Evolutionary conservation across 192 early-diverging fungal genomes (phyloP), one percentile per base, ranked within the genome.

Genomic region (Coemansia asiatica): DNA sequence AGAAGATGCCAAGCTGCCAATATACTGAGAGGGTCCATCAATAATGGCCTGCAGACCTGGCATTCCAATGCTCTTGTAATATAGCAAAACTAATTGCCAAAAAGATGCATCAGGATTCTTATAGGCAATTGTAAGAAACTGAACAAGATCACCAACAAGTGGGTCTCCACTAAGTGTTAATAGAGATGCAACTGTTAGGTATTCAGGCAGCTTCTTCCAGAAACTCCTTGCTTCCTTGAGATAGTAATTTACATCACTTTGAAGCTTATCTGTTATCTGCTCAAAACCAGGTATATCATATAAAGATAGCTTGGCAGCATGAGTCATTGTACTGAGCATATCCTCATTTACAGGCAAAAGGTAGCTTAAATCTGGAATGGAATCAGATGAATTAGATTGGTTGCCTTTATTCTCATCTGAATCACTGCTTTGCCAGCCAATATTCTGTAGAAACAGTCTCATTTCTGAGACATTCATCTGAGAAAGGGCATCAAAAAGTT

Each of bases 1-100:
- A 8, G 64, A 61, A 0, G 77, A 74, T 2, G 68, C 77, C n/a
- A 74, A n/a, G 9, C 29, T 40, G 6, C 77, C 77, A 44, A 65
- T 21, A 16, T 68, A 68, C 47, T 74, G 77, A 6, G 72, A 74
- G 6, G 72, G 71, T 5, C 59, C 62, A 22, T 51, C 53, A 23
- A 59, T 67, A 13, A 80, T 6, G 12, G 6, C 26, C 4, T 59
- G 40, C 2, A 80, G 50, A 0, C 72, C 77, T 7, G 68, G 68
- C 68, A 80, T 71, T 9, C 77, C 77, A 21, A 74, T 67, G 13
- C 55, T 49, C 58, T 65, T 64, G 49, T 74, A 80, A 58, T 80
- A 74, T 31, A 64, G 48, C 18, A 70, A 18, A 0, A 25, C 61
- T 15, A 79, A 44, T 46, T 70, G 53, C 60, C 65, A 63, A 27